These are phyloP conservation scores for Pichia rugopelliculosa DNA, from an alignment of 805 yeast species.

Conservation along the genomic window DNA sequence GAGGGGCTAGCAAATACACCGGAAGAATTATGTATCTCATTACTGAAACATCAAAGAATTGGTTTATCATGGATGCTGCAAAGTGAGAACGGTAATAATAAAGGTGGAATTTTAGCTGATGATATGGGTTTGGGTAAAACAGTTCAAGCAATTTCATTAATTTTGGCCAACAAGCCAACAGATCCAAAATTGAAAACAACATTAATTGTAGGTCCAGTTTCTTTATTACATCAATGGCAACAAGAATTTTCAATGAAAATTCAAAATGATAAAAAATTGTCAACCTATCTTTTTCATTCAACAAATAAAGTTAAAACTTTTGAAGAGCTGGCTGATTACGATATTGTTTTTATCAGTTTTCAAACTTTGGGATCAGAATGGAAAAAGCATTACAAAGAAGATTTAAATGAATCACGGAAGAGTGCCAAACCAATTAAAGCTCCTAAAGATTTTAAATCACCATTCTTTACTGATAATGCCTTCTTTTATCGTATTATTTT, in stretches of 20 bases:
- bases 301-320: conserved; percentile 37
- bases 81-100: conserved; percentile 52
- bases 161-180: conserved; percentile 37
- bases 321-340: conserved; percentile 45
- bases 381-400: conserved; percentile 49
- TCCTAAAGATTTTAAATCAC: conserved; percentile 43
- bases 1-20: conserved; percentile 62
- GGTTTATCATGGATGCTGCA: conserved; percentile 78
- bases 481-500: conserved; percentile 43
- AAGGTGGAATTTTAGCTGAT: conserved; percentile 71
- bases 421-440: background rate
- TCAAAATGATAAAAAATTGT: conserved; percentile 35
- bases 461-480: conserved; percentile 50
- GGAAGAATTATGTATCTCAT: conserved; percentile 40
- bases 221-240: conserved; percentile 80
- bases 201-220: conserved; percentile 85
- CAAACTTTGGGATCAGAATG: conserved; percentile 71
- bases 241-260: conserved; percentile 64
- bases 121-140: conserved; percentile 85
- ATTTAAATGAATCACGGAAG: conserved; percentile 24
- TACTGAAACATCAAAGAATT: conserved; percentile 61
- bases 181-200: conserved; percentile 41
- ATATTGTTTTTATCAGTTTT: conserved; percentile 75
- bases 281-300: conserved; percentile 55
- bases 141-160: conserved; percentile 56